These are phyloP conservation scores for Amaranthus hypochondriacus DNA, from an alignment of 148 eudicot genomes.

Conservation along the genomic window DNA sequence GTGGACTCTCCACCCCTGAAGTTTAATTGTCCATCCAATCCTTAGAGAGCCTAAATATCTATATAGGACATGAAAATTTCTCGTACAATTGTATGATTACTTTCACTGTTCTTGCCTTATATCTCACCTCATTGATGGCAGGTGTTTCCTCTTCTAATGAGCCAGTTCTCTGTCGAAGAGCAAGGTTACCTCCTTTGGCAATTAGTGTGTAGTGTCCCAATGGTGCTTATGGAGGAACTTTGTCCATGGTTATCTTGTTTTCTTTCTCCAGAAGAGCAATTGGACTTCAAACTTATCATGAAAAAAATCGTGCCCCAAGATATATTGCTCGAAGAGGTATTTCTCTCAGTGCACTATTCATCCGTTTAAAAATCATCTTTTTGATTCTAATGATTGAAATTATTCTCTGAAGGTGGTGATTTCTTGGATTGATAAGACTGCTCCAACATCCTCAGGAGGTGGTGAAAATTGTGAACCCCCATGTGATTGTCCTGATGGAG, in stretches of 20 bases:
- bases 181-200: constrained; percentile 90
- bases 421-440: constrained; percentile 55
- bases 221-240: constrained; percentile 58
- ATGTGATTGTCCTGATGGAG: constrained; percentile 29
- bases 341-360: constrained; percentile 9
- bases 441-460: constrained; percentile 24
- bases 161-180: constrained; percentile 57
- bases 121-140: constrained; percentile 27
- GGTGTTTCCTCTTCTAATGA: constrained; percentile 74
- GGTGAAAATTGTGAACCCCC: constrained; percentile 24
- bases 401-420: constrained; percentile 49
- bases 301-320: constrained; percentile 59
- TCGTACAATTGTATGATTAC: neutral
- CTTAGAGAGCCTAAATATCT: neutral
- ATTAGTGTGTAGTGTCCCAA: constrained; percentile 70
- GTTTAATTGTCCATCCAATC: neutral
- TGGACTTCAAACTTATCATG: constrained; percentile 46
- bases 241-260: constrained; percentile 68
- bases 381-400: constrained; percentile 17
- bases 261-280: constrained; percentile 60
- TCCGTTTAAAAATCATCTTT: constrained; percentile 14
- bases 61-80: neutral
- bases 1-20: neutral
- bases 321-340: constrained; percentile 53
- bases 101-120: neutral